phyloP scores from a whole-genome alignment of 441 rosid species.

The Mallotus repandus region DNA sequence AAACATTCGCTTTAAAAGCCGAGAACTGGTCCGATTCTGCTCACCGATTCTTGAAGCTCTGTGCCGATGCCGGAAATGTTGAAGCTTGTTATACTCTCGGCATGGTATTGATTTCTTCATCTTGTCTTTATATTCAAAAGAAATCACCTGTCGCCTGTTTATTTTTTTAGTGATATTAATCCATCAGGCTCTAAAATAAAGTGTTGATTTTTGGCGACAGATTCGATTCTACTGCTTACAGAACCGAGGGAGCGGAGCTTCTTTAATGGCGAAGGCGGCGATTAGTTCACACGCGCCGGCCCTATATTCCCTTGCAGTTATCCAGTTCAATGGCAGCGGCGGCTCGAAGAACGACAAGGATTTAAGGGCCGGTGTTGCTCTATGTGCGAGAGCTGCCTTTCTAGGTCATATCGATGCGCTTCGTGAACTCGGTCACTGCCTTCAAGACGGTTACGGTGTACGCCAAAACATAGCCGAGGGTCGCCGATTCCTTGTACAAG shows the following conservation, averaged over 20 bases:
- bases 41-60: conserved; percentile 69
- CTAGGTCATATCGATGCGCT: conserved; percentile 82
- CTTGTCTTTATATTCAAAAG: not conserved
- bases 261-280: conserved; percentile 94
- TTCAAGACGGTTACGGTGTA: conserved; percentile 94
- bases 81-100: conserved; percentile 93
- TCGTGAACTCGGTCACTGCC: conserved; percentile 93
- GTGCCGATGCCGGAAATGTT: conserved; percentile 78
- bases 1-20: conserved; percentile 59
- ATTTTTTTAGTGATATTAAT: no score
- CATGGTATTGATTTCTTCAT: conserved; percentile 44
- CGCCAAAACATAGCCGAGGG: conserved; percentile 80
- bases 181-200: not conserved
- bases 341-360: conserved; percentile 84
- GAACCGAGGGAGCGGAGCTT: conserved; percentile 87
- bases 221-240: conserved; percentile 92
- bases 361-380: conserved; percentile 85
- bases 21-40: conserved; percentile 72
- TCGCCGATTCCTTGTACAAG: conserved; percentile 81
- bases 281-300: conserved; percentile 82
- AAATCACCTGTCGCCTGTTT: no score
- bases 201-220: conserved; percentile 31
- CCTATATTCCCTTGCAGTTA: conserved; percentile 72
- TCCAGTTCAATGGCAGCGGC: conserved; percentile 97
- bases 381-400: conserved; percentile 88